A percentile compares a stretch with the other conserved stretches of the same genome.
Evolutionary conservation across 345 rosid genomes (phyloP).

Genomic region (Hypericum perforatum): DNA sequence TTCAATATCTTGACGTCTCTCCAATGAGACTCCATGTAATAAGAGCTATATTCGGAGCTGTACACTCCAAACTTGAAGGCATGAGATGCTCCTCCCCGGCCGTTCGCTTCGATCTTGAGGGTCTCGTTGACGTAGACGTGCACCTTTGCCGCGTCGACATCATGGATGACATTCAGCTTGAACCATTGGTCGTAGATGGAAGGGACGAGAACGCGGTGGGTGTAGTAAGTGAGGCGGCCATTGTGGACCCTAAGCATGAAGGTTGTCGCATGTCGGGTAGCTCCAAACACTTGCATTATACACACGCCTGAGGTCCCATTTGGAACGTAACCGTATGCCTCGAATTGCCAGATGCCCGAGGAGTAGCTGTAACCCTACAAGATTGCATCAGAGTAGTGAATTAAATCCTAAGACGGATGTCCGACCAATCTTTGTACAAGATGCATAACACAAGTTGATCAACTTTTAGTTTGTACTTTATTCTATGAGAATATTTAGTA

Average conservation of each 20-base stretch:
- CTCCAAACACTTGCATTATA: constrained; percentile 1
- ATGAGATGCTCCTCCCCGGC: constrained; percentile 24
- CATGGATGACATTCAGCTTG: constrained; percentile 28
- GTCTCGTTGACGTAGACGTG: constrained; percentile 23
- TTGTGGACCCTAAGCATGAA: neutral
- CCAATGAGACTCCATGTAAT: constrained; percentile 36
- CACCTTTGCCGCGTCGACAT: constrained; percentile 18
- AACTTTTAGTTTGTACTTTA: no score
- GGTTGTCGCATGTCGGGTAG: neutral
- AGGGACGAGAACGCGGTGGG: neutral
- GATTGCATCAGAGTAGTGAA: no score
- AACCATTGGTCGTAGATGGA: constrained; percentile 10
- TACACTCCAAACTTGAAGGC: constrained; percentile 31
- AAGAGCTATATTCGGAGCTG: constrained; percentile 13
- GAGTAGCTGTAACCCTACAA: neutral
- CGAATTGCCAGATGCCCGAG: neutral
- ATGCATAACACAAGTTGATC: no score
- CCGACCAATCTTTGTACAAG: no score
- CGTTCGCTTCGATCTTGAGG: constrained; percentile 13
- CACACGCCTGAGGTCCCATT: neutral
- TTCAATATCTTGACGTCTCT: constrained; percentile 19
- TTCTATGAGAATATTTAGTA: no score
- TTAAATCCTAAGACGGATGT: no score
- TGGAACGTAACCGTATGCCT: neutral
- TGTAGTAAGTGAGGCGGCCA: neutral